Base-by-base conservation (phyloP, 2,329 filamentous ascomycete species). In the Penicillium sp. region DNA sequence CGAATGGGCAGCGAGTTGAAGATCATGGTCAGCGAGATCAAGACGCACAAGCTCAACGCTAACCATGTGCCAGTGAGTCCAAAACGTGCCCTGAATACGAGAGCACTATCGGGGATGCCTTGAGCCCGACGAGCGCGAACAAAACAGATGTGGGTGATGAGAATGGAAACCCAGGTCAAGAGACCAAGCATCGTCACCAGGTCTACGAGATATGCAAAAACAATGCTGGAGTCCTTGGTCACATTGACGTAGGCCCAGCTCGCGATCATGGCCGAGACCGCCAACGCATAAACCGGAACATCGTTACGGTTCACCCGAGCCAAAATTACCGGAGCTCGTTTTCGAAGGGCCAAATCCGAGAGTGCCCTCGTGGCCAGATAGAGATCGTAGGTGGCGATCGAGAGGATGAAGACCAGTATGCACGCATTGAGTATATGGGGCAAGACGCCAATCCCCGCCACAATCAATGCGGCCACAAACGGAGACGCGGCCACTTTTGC, bases 1-100 rank as follows among this genome's bases (percentile, higher is more conserved):
- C 54, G 59, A 61, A 27, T 80, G 7, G 48, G 71, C 64, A 91
- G 90, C 42, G 85, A 81, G 46, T 79, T 76, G 67, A 83, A 90
- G 73, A 88, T 88, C 78, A 91, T 91, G 63, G 87, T 90, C 49
- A 91, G 63, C 1, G 85, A 80, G 51, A 93, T 85, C 24, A 91
- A 66, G 58, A 78, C 74, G 69, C 85, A 88, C 67, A 88, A 82
- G 60, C 77, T 69, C 3, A 91, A 74, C 0, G 84, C 84, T 47
- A 75, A 70, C 65, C 81, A 81, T 0, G 83, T 88, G 4, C 88
- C 88, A 54, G 68, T 78, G 39, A 83, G 72, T 25, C 87, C 86
- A 26, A 90, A 77, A 0, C 87, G 87, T 0, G 87, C 84, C 26
- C 74, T 75, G 64, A 84, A 90, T 0, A 80, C 76, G 49, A 86